Evolutionary conservation across 257 asterid genomes (phyloP).

Genomic region (Solanum tarijense): DNA sequence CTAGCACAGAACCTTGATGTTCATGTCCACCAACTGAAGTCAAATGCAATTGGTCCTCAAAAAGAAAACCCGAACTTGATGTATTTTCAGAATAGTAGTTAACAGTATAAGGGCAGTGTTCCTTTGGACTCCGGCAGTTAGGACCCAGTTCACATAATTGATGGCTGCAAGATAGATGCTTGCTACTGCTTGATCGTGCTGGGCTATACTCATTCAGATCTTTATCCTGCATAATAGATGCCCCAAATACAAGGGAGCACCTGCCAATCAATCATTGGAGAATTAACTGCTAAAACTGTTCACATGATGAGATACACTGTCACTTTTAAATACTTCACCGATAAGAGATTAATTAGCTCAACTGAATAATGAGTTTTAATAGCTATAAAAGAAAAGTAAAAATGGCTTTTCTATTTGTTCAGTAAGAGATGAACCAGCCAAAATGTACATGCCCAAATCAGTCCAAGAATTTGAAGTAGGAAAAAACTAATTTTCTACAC

Average conservation of each 20-base stretch:
- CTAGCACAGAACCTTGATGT: conserved; percentile 29
- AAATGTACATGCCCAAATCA: not conserved
- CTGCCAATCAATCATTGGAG: conserved; percentile 70
- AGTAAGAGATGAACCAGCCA: not conserved
- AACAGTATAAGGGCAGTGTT: conserved; percentile 56
- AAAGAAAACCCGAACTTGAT: conserved; percentile 67
- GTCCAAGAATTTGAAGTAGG: not conserved
- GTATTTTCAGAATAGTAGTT: conserved; percentile 46
- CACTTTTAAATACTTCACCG: not conserved
- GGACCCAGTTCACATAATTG: conserved; percentile 44
- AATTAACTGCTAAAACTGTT: conserved; percentile 52
- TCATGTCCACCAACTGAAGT: conserved; percentile 25
- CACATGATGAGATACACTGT: conserved; percentile 7
- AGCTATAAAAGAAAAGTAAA: not conserved
- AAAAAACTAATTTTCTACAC: not conserved
- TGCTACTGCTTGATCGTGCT: conserved; percentile 59
- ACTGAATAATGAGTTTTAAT: not conserved
- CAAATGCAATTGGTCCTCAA: conserved; percentile 63
- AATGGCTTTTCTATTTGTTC: not conserved
- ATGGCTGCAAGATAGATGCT: conserved; percentile 56
- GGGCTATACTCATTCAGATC: conserved; percentile 64
- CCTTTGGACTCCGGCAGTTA: conserved; percentile 40
- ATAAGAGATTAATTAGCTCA: not conserved
- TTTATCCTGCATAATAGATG: conserved; percentile 81
- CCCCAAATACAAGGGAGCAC: conserved; percentile 72